Conservation (phyloP, 2,329 filamentous ascomycete species). For the Colletotrichum echinochloae region DNA sequence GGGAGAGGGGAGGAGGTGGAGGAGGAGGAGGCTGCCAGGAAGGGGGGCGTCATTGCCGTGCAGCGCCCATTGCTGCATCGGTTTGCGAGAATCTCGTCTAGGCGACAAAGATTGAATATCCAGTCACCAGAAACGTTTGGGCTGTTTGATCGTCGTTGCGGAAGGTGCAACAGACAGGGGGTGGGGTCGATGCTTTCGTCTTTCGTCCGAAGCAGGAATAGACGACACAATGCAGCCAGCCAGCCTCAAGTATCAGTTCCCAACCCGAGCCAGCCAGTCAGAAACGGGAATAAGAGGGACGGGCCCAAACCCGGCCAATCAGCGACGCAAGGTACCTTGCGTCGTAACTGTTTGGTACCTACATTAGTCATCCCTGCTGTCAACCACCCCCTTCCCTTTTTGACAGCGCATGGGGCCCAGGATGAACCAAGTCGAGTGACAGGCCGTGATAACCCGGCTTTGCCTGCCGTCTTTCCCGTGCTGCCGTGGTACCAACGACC, state of each 20-base stretch:
- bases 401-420: neutral
- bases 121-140: slow-evolving; percentile 38
- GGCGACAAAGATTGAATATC: slow-evolving; percentile 5
- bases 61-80: neutral
- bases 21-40: no score
- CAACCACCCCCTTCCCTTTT: neutral
- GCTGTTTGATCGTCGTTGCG: slow-evolving; percentile 38
- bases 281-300: neutral
- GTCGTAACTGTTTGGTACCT: no score
- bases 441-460: neutral
- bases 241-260: no score
- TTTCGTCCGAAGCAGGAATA: slow-evolving; percentile 37
- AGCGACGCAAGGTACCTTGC: no score
- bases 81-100: no score
- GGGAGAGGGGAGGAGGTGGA: no score
- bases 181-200: neutral
- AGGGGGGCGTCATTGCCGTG: no score
- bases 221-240: slow-evolving; percentile 28
- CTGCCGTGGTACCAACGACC: no score
- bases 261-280: neutral
- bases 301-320: neutral
- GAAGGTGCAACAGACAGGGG: slow-evolving; percentile 20
- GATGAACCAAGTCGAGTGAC: no score
- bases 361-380: neutral
- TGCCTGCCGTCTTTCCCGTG: neutral